Conservation (phyloP, 1,284 basidiomycete species). For the Tilletia horrida region DNA sequence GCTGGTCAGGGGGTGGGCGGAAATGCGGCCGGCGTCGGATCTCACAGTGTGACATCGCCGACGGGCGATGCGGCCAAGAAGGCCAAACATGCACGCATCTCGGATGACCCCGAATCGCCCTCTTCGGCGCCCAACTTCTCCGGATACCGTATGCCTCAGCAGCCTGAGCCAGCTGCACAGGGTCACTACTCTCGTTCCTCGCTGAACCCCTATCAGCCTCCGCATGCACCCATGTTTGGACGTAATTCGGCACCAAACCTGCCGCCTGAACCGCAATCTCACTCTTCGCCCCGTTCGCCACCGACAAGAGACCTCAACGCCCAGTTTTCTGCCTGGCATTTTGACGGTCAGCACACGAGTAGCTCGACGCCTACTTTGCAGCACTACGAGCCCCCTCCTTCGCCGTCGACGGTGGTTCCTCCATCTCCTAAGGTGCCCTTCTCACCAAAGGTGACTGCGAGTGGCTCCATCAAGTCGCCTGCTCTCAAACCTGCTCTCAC, state of each 20-base stretch:
- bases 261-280: not conserved
- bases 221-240: slow-evolving; percentile 4
- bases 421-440: slow-evolving; percentile 18
- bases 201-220: slow-evolving; percentile 4
- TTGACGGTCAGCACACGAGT: slow-evolving; percentile 13
- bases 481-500: slow-evolving; percentile 24
- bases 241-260: not conserved
- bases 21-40: not conserved
- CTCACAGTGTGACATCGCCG: not conserved
- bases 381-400: slow-evolving; percentile 22
- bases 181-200: not conserved
- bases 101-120: not conserved
- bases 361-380: slow-evolving; percentile 23
- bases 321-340: slow-evolving; percentile 5
- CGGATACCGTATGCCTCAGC: slow-evolving; percentile 4
- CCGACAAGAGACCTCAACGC: not conserved
- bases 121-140: not conserved
- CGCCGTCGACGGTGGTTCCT: slow-evolving; percentile 23
- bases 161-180: not conserved
- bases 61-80: slow-evolving; percentile 4
- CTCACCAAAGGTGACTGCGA: slow-evolving; percentile 21
- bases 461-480: slow-evolving; percentile 22
- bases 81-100: slow-evolving; percentile 9
- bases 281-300: not conserved
- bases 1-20: not conserved